Percentiles rank a stretch among this genome's conserved stretches.
phyloP scores from a whole-genome alignment of 208 protist species.

The Tritrichomonas foetus region DNA sequence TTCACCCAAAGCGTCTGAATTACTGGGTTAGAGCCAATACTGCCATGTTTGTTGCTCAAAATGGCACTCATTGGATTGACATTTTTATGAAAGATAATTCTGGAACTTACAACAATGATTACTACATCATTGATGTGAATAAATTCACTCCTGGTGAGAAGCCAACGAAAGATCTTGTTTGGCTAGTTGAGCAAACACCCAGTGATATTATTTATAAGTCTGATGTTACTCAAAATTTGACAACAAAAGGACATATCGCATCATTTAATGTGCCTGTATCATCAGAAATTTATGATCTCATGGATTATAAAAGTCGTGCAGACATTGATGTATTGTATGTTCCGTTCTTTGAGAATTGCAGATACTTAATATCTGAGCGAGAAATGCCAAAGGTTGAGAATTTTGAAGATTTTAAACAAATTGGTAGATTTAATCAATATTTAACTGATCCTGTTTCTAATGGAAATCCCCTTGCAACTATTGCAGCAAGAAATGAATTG shows the following conservation, averaged over 20 bases:
- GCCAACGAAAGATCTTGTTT: not conserved
- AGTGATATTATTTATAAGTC: not conserved
- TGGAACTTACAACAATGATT: slow-evolving; percentile 41
- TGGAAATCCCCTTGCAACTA: not conserved
- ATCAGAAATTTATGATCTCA: not conserved
- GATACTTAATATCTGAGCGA: not conserved
- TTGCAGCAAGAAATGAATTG: not conserved
- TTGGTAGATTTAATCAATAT: not conserved
- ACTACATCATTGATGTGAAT: not conserved
- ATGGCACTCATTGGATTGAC: not conserved
- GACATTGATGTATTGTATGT: not conserved
- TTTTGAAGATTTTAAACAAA: not conserved
- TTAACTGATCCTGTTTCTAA: not conserved
- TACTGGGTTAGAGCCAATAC: not conserved
- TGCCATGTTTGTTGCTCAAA: not conserved
- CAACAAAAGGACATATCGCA: not conserved
- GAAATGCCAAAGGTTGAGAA: not conserved
- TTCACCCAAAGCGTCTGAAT: not conserved
- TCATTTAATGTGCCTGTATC: not conserved
- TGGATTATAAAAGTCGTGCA: not conserved
- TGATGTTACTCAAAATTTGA: slow-evolving; percentile 10
- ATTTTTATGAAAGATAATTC: not conserved
- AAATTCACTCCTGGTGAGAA: not conserved
- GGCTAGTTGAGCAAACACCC: slow-evolving; percentile 6
- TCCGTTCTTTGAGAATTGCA: not conserved